Base-by-base conservation (phyloP, 345 rosid species). In the Clarkia xantiana region DNA sequence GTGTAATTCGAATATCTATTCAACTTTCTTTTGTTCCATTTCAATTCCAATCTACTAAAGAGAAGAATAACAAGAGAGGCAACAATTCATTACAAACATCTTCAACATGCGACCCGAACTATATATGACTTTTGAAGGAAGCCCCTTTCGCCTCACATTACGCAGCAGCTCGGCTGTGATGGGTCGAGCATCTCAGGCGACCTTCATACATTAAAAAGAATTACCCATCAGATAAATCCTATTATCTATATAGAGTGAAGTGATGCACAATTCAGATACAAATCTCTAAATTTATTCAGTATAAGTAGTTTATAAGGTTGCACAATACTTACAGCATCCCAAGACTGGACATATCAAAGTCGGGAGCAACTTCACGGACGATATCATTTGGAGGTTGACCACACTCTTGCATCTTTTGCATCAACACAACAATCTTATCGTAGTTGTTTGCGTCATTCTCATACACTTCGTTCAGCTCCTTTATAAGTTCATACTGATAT, bases 341-440 rank as follows among this genome's bases (percentile, higher is more conserved):
- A 36, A 93, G 81, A 62, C 55, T 78, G 11, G 95, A 65, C 11
- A 84, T 64, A 67, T 84, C 95, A 39, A 87, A 78, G 20, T 90
- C 95, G 44, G 94, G 96, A 58, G 85, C 76, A 56, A 93, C 75
- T 78, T 87, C 95, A 57, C 77, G 90, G 51, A 93, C 82, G 52
- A 93, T 84, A 45, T 93, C 97, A 48, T 75, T 76, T 1, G 99
- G 99, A 39, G 99, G 99, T 59, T 93, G 95, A 43, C 99, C 99
- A 47, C 95, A 93, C 54, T 93, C 99, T 71, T 93, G 99, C 99
- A 93, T 87, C 64, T 84, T 87, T 73, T 84, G 99, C 99, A 93
- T 82, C 17, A 93, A 83, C 49, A 87, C 95, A 47, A 80, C 76
- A 20, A 93, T 84, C 80, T 73, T 87, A 63, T 73, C 78, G 60